Base-by-base conservation (phyloP, 2,329 filamentous ascomycete species). In the Sordariomycetes sp. region DNA sequence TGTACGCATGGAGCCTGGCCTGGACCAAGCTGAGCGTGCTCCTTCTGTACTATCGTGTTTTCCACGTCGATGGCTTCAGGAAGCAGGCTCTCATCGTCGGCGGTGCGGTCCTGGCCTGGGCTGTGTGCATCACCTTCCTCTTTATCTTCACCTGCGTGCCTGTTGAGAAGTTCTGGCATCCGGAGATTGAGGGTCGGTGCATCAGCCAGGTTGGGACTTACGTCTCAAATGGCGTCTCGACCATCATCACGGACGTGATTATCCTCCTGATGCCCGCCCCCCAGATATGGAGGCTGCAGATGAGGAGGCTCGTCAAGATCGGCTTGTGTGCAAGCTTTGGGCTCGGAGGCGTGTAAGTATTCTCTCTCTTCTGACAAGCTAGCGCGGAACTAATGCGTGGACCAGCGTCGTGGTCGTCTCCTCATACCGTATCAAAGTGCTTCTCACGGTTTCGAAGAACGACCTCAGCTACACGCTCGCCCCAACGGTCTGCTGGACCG, bases 81-180 rank as follows among this genome's bases (percentile, higher is more conserved):
- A 59, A 51, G 37, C 57, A 57, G 44, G 55, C 57, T 2, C 60
- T 55, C 42, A 44, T 50, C 3, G 53, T 70, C 6, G 62, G 57
- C 8, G 39, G 42, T 11, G 59, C 72, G 6, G 55, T 64, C 23
- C 53, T 70, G 37, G 48, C 49, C 16, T 72, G 69, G 66, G 58
- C 60, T 20, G 48, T 71, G 20, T 55, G 54, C 36, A 63, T 68
- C 39, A 64, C 63, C 7, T 65, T 66, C 34, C 53, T 70, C 26
- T 65, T 63, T 46, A 59, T 70, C 37, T 72, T 73, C 43, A 66
- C 70, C 43, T 73, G 69, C 49, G 53, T 59, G 0, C 69, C 68
- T 0, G 58, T 72, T 6, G 45, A 59, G 32, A 70, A 67, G 45
- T 48, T 66, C 0, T 72, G 67, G 67, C 55, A 68, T 15, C 57